Evolutionary conservation across 305 asterid genomes (phyloP).

Genomic region (Rubia peregrina): DNA sequence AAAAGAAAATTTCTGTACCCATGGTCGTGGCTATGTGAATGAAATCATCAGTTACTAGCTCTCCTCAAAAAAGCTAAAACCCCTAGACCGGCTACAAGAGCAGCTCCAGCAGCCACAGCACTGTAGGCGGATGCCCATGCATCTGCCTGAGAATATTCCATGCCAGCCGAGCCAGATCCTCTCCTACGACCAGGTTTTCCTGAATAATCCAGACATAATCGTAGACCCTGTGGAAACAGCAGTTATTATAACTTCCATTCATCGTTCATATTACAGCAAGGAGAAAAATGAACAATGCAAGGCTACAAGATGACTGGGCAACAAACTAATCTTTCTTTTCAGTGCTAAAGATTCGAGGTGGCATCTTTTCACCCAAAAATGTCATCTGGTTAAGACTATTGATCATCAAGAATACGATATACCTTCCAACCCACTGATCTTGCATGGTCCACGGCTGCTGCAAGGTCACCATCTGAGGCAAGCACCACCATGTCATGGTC

Average conservation of each 20-base stretch:
- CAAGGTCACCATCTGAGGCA: conserved; percentile 88
- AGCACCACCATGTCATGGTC: conserved; percentile 81
- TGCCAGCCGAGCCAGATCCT: conserved; percentile 32
- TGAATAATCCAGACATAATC: conserved; percentile 64
- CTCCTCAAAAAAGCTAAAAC: conserved; percentile 58
- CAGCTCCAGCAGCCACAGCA: conserved; percentile 78
- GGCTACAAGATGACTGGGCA: background rate
- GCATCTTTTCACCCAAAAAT: background rate
- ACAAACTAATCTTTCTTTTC: background rate
- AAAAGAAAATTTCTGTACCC: background rate
- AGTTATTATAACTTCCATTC: background rate
- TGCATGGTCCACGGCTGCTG: conserved; percentile 91
- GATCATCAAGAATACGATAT: conserved; percentile 9
- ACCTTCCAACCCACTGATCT: conserved; percentile 95
- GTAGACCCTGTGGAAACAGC: conserved; percentile 50
- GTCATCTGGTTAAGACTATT: background rate
- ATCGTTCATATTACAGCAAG: background rate
- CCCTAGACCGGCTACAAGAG: conserved; percentile 64
- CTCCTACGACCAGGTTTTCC: conserved; percentile 37
- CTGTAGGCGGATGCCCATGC: conserved; percentile 75
- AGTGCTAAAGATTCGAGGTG: background rate
- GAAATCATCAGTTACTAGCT: conserved; percentile 29
- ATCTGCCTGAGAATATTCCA: conserved; percentile 48
- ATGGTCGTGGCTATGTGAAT: background rate
- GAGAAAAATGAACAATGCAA: background rate